phyloP scores from a whole-genome alignment of 2,329 filamentous ascomycete species.

The Endoconidiophora polonica region DNA sequence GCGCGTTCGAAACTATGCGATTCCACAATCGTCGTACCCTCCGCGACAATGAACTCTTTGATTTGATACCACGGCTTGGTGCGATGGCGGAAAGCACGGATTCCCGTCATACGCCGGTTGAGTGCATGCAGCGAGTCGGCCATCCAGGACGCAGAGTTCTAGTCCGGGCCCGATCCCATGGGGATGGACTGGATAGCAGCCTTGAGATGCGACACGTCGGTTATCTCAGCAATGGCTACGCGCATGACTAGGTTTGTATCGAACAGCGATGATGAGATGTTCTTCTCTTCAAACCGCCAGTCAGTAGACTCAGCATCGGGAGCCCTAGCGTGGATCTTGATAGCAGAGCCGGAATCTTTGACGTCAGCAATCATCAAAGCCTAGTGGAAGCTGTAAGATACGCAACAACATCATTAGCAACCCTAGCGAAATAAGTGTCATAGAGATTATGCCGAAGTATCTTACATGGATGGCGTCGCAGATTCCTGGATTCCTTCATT shows the following conservation, averaged over 20 bases:
- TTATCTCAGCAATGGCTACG: slow-evolving; percentile 8
- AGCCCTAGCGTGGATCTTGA: slow-evolving; percentile 2
- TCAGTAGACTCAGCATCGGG: background rate
- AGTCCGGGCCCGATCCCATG: background rate
- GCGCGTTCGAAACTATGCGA: slow-evolving; percentile 1
- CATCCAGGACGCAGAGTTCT: slow-evolving; percentile 9
- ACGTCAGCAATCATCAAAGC: slow-evolving; percentile 6
- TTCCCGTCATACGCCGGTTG: slow-evolving; percentile 2
- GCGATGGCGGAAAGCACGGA: slow-evolving; percentile 5
- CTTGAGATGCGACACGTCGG: slow-evolving; percentile 1
- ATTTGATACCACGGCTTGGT: slow-evolving; percentile 9
- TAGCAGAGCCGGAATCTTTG: background rate
- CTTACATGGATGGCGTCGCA: background rate
- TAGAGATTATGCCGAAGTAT: background rate
- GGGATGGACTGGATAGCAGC: slow-evolving; percentile 3
- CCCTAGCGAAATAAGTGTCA: background rate
- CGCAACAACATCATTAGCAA: background rate
- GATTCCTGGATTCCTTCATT: slow-evolving; percentile 1
- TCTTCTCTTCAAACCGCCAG: slow-evolving; percentile 1
- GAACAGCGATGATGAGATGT: slow-evolving; percentile 3
- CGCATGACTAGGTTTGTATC: slow-evolving; percentile 8
- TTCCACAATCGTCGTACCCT: background rate
- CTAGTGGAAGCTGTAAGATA: slow-evolving; percentile 2
- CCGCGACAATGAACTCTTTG: slow-evolving; percentile 3
- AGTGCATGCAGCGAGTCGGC: slow-evolving; percentile 5